phyloP scores from a whole-genome alignment of 208 protist species.

The Acanthamoeba culbertsoni region DNA sequence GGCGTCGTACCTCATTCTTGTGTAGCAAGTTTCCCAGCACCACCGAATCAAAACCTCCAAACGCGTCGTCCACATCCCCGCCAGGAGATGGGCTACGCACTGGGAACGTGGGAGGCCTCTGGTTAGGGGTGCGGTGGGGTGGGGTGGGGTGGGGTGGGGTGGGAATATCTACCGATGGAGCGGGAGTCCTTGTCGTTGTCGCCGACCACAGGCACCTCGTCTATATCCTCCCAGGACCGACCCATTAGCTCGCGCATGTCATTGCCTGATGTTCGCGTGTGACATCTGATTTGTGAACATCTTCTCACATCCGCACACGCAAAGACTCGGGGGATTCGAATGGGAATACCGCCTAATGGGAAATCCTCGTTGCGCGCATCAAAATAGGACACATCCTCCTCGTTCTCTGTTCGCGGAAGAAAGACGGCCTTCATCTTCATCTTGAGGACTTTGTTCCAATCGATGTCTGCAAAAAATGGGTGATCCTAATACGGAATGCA shows the following conservation, averaged over 20 bases:
- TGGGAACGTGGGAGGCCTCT: neutral
- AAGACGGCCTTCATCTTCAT: constrained; percentile 30
- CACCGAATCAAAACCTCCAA: constrained; percentile 13
- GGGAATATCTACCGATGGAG: neutral
- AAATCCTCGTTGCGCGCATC: constrained; percentile 23
- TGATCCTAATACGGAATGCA: constrained; percentile 72
- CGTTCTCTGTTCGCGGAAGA: neutral
- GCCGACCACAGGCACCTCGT: neutral
- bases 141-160: neutral
- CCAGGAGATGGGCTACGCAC: neutral
- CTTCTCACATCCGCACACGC: neutral
- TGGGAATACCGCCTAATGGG: neutral
- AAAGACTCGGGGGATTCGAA: neutral
- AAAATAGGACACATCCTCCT: neutral
- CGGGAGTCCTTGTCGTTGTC: neutral
- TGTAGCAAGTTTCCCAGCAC: constrained; percentile 1
- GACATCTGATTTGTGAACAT: neutral
- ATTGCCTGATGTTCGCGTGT: neutral
- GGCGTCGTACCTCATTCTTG: constrained; percentile 6
- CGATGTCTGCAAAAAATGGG: constrained; percentile 75
- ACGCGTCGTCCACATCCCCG: neutral
- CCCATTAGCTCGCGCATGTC: constrained; percentile 25
- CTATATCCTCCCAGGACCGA: neutral
- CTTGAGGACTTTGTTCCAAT: constrained; percentile 73
- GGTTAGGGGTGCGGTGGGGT: neutral